These are phyloP conservation scores for Trichoderma sp. DNA, from an alignment of 2,329 filamentous ascomycete species.

Conservation along the genomic window DNA sequence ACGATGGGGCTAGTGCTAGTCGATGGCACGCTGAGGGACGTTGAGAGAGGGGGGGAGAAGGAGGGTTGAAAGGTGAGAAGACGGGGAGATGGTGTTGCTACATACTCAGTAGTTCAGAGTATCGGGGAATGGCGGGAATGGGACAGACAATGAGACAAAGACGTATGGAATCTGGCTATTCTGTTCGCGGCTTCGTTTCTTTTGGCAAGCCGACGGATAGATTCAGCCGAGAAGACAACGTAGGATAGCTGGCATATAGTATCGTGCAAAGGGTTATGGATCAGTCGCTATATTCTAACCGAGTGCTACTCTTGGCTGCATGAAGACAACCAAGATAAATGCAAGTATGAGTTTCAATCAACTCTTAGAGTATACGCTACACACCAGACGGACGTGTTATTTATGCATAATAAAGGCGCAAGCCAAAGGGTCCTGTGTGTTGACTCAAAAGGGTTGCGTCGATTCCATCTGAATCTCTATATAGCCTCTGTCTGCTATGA, in stretches of 20 bases:
- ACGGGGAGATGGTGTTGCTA: background rate
- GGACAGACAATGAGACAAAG: background rate
- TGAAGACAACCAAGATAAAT: too few relatives aligned
- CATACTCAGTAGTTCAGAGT: too few relatives aligned
- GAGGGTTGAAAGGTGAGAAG: background rate
- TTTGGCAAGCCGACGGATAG: constrained; percentile 12
- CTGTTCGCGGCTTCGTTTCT: background rate
- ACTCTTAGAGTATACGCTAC: too few relatives aligned
- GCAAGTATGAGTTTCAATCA: too few relatives aligned
- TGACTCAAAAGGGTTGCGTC: background rate
- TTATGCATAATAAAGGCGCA: too few relatives aligned
- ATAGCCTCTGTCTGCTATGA: background rate
- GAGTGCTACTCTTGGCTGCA: too few relatives aligned
- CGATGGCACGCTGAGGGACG: background rate
- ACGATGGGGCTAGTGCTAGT: background rate
- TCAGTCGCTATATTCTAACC: too few relatives aligned
- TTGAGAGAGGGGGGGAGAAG: too few relatives aligned
- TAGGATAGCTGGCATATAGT: background rate
- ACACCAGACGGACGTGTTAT: too few relatives aligned
- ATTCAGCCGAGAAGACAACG: constrained; percentile 14
- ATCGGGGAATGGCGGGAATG: too few relatives aligned
- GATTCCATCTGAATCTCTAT: constrained; percentile 4
- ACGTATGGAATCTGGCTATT: background rate
- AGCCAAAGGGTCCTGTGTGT: too few relatives aligned
- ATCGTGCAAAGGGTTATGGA: background rate